Evolutionary conservation across 1,139 yeast species (phyloP), one percentile per base, ranked within the genome.

Genomic region (Sugiyamaella paludigena): DNA sequence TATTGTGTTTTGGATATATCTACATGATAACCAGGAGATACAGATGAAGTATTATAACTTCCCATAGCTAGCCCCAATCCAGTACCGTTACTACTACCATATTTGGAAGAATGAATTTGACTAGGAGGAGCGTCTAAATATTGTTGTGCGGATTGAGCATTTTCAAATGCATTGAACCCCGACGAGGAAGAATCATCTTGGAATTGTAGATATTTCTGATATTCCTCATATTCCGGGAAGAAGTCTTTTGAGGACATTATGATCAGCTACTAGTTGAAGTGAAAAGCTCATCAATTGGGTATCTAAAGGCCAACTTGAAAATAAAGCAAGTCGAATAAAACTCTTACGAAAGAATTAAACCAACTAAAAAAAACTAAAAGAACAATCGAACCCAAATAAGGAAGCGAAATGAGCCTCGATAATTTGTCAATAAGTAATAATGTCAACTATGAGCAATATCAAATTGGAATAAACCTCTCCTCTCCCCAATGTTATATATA

Each of bases 71-170:
- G 31, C 2, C 15, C 43, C 35, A 11, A 19, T 15, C 30, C 33
- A 26, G 15, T 27, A 5, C 16, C 36, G 12, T 7, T 8, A 26
- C 24, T 4, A 28, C 11, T 13, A 28, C 15, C 24, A 19, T 19
- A 19, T 19, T 19, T 19, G 24, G 24, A 19, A 19, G 24, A 19
- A 19, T 11, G 40, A n/a, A 28, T 36, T 26, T 42, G 43, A 35
- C 44, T 39, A n/a, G 64, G 58, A 16, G 66, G 66, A 9, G 66
- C 66, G 7, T 59, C 55, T 47, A 62, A 43, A 40, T 62, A 63
- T 48, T 61, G 62, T 40, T 48, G 52, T 13, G 65, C 81, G 76
- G 55, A 85, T 48, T 62, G 46, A 13, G 58, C 67, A 27, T 54
- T 52, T 33, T 52, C 50, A 45, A 62, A 64, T 40, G 62, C 67